phyloP scores from a whole-genome alignment of 306 rosid genomes.

The Sophora flavescens region DNA sequence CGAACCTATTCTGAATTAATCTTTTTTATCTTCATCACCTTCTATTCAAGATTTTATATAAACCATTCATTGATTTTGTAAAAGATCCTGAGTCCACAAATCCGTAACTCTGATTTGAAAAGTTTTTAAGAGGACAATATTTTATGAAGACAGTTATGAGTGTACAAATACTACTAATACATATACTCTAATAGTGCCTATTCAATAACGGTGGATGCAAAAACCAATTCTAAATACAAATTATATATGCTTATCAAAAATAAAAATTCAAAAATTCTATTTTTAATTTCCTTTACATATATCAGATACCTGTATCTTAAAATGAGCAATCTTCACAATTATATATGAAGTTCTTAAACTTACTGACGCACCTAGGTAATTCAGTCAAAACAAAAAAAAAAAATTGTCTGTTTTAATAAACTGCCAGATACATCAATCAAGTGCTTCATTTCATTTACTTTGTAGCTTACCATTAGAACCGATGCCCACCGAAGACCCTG shows the following conservation, averaged over 20 bases:
- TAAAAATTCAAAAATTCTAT: no score
- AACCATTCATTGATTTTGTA: no score
- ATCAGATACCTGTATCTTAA: background rate
- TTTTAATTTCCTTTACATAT: background rate
- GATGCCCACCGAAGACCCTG: slow-evolving; percentile 38
- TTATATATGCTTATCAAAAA: no score
- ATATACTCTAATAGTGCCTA: no score
- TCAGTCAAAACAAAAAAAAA: background rate
- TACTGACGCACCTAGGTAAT: background rate
- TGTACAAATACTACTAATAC: no score
- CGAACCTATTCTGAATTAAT: no score
- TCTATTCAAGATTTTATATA: no score
- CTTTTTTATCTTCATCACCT: no score
- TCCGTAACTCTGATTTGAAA: no score
- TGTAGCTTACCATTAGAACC: slow-evolving; percentile 52
- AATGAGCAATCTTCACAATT: background rate
- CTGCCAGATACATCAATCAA: slow-evolving; percentile 6
- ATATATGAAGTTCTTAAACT: slow-evolving; percentile 5
- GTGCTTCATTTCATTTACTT: slow-evolving; percentile 4
- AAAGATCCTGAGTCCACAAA: no score
- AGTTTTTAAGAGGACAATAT: no score
- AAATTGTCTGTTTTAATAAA: background rate
- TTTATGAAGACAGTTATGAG: no score
- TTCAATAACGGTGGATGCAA: background rate
- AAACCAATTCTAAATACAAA: background rate